These are phyloP conservation scores for Phytophthora agathidicida DNA, from an alignment of 352 stramenopile genomes.

Conservation along the genomic window DNA sequence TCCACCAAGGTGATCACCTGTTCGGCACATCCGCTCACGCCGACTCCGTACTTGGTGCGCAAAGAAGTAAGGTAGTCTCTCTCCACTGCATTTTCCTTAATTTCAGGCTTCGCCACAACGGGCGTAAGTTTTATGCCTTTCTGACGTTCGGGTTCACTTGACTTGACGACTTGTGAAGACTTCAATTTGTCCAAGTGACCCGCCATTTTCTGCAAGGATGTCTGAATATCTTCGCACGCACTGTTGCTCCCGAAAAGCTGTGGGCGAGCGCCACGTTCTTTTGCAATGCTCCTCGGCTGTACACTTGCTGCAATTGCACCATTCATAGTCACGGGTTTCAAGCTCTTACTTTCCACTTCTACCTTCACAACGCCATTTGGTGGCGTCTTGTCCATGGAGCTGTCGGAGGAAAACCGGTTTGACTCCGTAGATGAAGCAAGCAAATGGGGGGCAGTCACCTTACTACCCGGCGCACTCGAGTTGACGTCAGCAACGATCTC, in stretches of 20 bases:
- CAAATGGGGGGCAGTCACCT: background rate
- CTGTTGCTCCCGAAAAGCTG: conserved; percentile 48
- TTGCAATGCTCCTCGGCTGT: background rate
- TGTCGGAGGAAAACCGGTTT: conserved; percentile 3
- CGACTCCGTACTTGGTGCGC: conserved; percentile 66
- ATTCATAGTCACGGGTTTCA: background rate
- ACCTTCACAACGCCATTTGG: background rate
- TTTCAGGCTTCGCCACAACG: background rate
- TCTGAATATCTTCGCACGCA: conserved; percentile 55
- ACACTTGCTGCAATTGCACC: background rate
- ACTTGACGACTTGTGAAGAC: background rate
- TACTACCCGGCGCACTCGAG: background rate
- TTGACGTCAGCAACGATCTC: background rate
- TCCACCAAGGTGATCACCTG: conserved; percentile 84
- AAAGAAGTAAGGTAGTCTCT: conserved; percentile 37
- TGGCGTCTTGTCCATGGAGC: background rate
- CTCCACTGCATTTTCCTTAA: conserved; percentile 2
- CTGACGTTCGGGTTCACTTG: background rate
- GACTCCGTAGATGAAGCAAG: background rate
- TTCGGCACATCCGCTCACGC: conserved; percentile 65
- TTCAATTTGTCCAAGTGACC: conserved; percentile 28
- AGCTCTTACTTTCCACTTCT: background rate
- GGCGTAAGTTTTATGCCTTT: background rate
- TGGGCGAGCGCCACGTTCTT: background rate
- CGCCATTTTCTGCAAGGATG: conserved; percentile 47